Percentiles rank a stretch among this genome's conserved stretches.
phyloP scores from a whole-genome alignment of 2,329 filamentous ascomycete species.

The Cordyceps fumosorosea region DNA sequence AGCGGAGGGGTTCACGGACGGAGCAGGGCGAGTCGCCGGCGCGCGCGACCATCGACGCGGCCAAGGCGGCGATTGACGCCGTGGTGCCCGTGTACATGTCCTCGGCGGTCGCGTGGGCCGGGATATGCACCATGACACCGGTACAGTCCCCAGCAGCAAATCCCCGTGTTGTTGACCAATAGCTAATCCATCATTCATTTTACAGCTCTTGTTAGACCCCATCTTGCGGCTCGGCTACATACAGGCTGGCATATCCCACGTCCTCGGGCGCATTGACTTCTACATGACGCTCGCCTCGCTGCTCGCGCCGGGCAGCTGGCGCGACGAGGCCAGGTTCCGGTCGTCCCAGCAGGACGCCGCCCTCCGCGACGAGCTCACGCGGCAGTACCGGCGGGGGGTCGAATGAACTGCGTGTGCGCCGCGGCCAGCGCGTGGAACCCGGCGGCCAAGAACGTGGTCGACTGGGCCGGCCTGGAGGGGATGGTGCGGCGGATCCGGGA shows the following conservation, averaged over 20 bases:
- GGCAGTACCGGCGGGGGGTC: constrained; percentile 26
- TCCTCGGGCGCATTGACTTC: constrained; percentile 27
- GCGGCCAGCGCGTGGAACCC: constrained; percentile 31
- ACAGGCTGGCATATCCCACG: constrained; percentile 24
- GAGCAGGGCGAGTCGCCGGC: constrained; percentile 23
- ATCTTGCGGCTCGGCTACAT: constrained; percentile 27
- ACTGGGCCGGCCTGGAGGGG: constrained; percentile 25
- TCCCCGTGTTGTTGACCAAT: too few species aligned
- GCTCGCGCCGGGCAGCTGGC: constrained; percentile 20
- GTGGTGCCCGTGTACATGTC: constrained; percentile 22
- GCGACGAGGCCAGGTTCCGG: constrained; percentile 19
- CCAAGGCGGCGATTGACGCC: constrained; percentile 22
- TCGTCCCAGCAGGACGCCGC: constrained; percentile 17
- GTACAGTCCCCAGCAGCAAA: too few species aligned
- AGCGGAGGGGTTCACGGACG: constrained; percentile 22
- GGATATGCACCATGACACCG: constrained; percentile 31
- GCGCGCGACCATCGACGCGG: constrained; percentile 22
- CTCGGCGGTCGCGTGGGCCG: constrained; percentile 29
- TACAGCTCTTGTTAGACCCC: constrained; percentile 29
- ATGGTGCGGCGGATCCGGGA: constrained; percentile 23
- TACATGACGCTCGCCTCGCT: constrained; percentile 28
- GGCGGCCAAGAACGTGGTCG: constrained; percentile 30
- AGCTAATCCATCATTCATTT: neutral
- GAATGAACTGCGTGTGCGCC: constrained; percentile 36
- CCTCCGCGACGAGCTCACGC: constrained; percentile 20